These are phyloP conservation scores for Platanus orientalis DNA, from an alignment of 164 flowering plant species.

Conservation along the genomic window DNA sequence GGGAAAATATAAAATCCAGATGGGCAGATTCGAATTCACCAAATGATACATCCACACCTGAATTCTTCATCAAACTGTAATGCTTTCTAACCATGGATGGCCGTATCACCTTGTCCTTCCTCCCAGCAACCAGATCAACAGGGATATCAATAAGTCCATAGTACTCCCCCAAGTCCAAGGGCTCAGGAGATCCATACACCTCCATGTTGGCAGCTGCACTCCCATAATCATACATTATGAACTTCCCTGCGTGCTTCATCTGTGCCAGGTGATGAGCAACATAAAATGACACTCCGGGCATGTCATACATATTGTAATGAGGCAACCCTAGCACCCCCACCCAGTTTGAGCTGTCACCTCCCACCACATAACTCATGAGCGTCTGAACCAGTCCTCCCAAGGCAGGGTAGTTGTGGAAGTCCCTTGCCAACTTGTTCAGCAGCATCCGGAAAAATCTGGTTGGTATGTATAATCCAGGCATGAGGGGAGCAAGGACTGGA, in stretches of 20 bases:
- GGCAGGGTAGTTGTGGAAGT: slow-evolving; percentile 91
- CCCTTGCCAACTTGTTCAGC: slow-evolving; percentile 88
- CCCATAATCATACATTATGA: slow-evolving; percentile 86
- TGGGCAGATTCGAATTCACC: slow-evolving; percentile 88
- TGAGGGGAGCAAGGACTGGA: slow-evolving; percentile 58
- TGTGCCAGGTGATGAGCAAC: slow-evolving; percentile 91
- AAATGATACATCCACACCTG: slow-evolving; percentile 66
- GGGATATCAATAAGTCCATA: slow-evolving; percentile 78
- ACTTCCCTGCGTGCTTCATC: slow-evolving; percentile 64
- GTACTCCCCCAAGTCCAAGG: slow-evolving; percentile 71
- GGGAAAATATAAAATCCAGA: slow-evolving; percentile 90
- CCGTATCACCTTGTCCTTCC: slow-evolving; percentile 74
- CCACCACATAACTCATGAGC: slow-evolving; percentile 80
- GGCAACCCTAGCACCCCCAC: slow-evolving; percentile 82
- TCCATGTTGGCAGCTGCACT: slow-evolving; percentile 59
- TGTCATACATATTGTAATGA: slow-evolving; percentile 96
- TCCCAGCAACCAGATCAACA: slow-evolving; percentile 89
- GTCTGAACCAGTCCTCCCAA: slow-evolving; percentile 98
- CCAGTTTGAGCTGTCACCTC: slow-evolving; percentile 99
- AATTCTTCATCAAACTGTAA: slow-evolving; percentile 65
- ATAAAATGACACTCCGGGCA: slow-evolving; percentile 88
- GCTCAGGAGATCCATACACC: slow-evolving; percentile 68
- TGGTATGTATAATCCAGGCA: slow-evolving; percentile 93
- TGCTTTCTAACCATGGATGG: slow-evolving; percentile 85
- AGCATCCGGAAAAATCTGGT: slow-evolving; percentile 94